Base-by-base conservation (phyloP, 163 green algal genomes). In the Scenedesmus sp. region DNA sequence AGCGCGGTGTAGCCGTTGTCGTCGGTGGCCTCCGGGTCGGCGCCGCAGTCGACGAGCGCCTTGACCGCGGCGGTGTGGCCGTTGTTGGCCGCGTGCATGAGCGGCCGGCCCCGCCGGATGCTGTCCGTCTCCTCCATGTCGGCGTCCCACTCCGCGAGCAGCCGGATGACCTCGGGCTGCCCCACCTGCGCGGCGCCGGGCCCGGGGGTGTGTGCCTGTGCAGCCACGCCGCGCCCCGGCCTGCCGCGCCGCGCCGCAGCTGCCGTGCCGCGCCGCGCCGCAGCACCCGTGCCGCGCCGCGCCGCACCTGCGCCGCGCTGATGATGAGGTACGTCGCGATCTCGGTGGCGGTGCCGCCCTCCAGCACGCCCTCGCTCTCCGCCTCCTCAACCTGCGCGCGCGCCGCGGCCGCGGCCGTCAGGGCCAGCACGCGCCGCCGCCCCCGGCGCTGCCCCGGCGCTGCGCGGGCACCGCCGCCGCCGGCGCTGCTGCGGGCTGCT, bases 41-140 rank as follows among this genome's bases (percentile, higher is more conserved):
- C 83, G 4, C 66, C 73, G 22, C 44, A 65, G 53, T 83, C 63
- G 1, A 87, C 44, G 51, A 87, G 69, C 22, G 83, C 77, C 50
- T 69, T 78, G 22, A 85, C 83, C 31, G 73, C 77, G 26, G 58
- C 57, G 1, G 73, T 73, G 58, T 87, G 77, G 22, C 83, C 83
- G 74, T 87, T 87, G 72, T 85, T 85, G 56, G 72, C 72, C 6
- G 83, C 83, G 29, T 87, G 83, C 83, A 87, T 85, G 17, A 87
- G 73, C 31, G 78, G 78, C 26, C 64, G 54, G 33, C 78, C 83
- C 4, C 75, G 51, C 28, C 83, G 57, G 33, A 73, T 54, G n/a
- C 51, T 50, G 65, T 87, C 83, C 9, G 33, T 50, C 24, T 73
- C 74, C 34, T 83, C 78, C 64, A 85, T 60, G n/a, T 83, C 62